These are phyloP conservation scores for Ophiosphaerella korrae DNA, from an alignment of 2,329 filamentous ascomycete species.

Conservation along the genomic window DNA sequence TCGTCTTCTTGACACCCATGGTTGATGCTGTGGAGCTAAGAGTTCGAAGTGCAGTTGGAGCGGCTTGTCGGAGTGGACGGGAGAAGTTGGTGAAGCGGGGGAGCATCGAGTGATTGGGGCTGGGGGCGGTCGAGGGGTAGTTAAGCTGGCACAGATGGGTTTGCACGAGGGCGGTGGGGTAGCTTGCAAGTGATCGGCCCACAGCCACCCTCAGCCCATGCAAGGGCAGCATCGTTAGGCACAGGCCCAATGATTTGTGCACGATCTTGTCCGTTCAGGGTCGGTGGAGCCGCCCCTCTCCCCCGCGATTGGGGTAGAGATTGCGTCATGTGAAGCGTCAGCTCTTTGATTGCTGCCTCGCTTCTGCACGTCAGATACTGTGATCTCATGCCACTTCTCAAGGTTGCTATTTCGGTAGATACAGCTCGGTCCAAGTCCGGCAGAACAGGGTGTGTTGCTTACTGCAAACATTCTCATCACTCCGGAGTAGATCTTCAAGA, in stretches of 20 bases:
- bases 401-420: no score
- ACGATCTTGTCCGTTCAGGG: constrained; percentile 8
- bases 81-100: constrained; percentile 15
- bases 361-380: no score
- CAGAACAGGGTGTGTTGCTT: no score
- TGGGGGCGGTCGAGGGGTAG: constrained; percentile 7
- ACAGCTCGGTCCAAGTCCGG: no score
- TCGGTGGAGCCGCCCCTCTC: not conserved
- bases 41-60: constrained; percentile 12
- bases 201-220: not conserved
- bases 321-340: constrained; percentile 19
- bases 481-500: no score
- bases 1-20: constrained; percentile 39
- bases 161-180: constrained; percentile 1
- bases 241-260: constrained; percentile 12
- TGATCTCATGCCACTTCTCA: no score
- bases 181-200: not conserved
- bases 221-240: constrained; percentile 3
- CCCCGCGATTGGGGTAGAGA: not conserved
- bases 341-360: not conserved
- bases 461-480: no score
- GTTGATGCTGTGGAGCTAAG: constrained; percentile 22
- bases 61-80: constrained; percentile 7
- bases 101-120: constrained; percentile 8
- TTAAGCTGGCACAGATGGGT: constrained; percentile 5